A percentile compares a stretch with the other conserved stretches of the same genome.
phyloP scores from a whole-genome alignment of 768 basidiomycete genomes.

The Mycena latifolia region DNA sequence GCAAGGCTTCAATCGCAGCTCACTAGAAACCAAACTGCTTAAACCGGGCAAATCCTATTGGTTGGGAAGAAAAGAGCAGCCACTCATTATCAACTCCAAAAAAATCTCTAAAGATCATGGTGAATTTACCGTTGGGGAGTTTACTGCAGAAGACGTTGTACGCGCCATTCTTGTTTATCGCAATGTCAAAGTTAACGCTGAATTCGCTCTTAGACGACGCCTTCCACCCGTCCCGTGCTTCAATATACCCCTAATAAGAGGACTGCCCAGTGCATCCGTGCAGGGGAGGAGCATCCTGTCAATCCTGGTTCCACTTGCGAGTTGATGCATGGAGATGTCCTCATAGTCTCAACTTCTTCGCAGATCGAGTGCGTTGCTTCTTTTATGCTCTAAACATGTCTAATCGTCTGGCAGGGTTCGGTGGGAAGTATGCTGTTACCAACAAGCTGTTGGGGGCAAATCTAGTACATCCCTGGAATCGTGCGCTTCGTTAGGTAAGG shows the following conservation, averaged over 20 bases:
- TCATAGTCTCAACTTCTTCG: conserved; percentile 60
- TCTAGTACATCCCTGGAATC: conserved; percentile 51
- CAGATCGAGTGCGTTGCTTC: conserved; percentile 58
- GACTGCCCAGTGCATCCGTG: conserved; percentile 56
- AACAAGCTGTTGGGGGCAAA: conserved; percentile 50
- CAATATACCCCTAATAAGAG: conserved; percentile 59
- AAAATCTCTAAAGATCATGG: conserved; percentile 76
- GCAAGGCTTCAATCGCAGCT: not conserved
- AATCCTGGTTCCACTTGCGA: conserved; percentile 53
- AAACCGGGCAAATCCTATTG: conserved; percentile 67
- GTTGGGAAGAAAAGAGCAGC: conserved; percentile 69
- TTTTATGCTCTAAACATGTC: not conserved
- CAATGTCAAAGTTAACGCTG: not conserved
- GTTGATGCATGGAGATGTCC: conserved; percentile 66
- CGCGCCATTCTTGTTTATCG: conserved; percentile 43
- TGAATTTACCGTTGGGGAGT: conserved; percentile 66
- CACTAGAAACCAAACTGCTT: conserved; percentile 65
- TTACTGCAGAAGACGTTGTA: conserved; percentile 67
- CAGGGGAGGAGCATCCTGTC: conserved; percentile 46
- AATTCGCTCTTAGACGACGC: conserved; percentile 57
- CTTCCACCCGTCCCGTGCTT: conserved; percentile 60
- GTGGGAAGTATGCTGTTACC: conserved; percentile 67
- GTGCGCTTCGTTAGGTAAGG: conserved; percentile 69
- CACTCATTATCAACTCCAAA: conserved; percentile 67
- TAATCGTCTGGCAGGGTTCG: conserved; percentile 50